phyloP scores from a whole-genome alignment of 129 eudicot genomes.

The Daucus carota region DH1_v3.0 NC_030387.2:805001-805500 shows the following conservation, averaged over 20 bases:
- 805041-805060: constrained; percentile 63
- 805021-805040: constrained; percentile 70
- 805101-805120: constrained; percentile 40
- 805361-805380: constrained; percentile 44
- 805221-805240: constrained; percentile 88
- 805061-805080: constrained; percentile 54
- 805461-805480: constrained; percentile 49
- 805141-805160: constrained; percentile 61
- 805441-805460: constrained; percentile 21
- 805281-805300: constrained; percentile 61
- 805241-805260: constrained; percentile 91
- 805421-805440: constrained; percentile 76
- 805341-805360: constrained; percentile 23
- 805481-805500: constrained; percentile 70
- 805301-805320: constrained; percentile 79
- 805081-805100: constrained; percentile 39
- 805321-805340: constrained; percentile 35
- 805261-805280: constrained; percentile 66
- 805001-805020: constrained; percentile 87
- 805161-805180: constrained; percentile 62
- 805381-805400: constrained; percentile 59
- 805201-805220: constrained; percentile 62
- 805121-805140: constrained; percentile 20
- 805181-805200: constrained; percentile 45
- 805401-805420: constrained; percentile 93